phyloP scores from a whole-genome alignment of 371 early-diverging fungal species.

The Batrachochytrium dendrobatidis region DNA sequence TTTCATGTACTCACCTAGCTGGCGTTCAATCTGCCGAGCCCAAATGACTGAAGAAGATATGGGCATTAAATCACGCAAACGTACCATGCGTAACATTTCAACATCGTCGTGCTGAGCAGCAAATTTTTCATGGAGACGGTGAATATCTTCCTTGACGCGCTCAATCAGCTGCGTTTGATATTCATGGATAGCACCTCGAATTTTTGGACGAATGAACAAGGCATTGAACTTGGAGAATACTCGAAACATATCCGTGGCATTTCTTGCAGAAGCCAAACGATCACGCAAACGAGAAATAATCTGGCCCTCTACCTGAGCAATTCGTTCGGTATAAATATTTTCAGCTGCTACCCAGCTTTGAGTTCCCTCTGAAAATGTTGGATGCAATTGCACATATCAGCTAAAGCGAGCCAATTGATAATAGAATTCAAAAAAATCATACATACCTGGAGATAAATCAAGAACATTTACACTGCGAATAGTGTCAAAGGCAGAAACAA shows the following conservation, averaged over 20 bases:
- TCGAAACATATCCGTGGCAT: slow-evolving; percentile 97
- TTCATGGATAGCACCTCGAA: slow-evolving; percentile 98
- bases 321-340: slow-evolving; percentile 86
- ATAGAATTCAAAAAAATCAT: background rate
- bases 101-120: slow-evolving; percentile 85
- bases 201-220: slow-evolving; percentile 96
- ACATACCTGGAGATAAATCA: slow-evolving; percentile 70
- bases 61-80: slow-evolving; percentile 87
- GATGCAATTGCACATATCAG: background rate
- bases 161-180: slow-evolving; percentile 97
- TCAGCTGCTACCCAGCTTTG: slow-evolving; percentile 91
- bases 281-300: slow-evolving; percentile 92
- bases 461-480: slow-evolving; percentile 91
- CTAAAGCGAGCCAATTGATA: background rate
- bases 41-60: slow-evolving; percentile 93
- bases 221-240: slow-evolving; percentile 98
- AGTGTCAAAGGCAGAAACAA: slow-evolving; percentile 84
- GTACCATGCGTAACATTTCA: slow-evolving; percentile 81
- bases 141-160: slow-evolving; percentile 94
- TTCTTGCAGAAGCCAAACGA: slow-evolving; percentile 88
- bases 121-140: slow-evolving; percentile 91
- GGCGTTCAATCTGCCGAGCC: slow-evolving; percentile 97
- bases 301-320: slow-evolving; percentile 93
- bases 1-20: slow-evolving; percentile 90
- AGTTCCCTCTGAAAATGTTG: slow-evolving; percentile 74